Evolutionary conservation across 805 yeast genomes (phyloP).

Genomic region (Metschnikowia proteae): DNA sequence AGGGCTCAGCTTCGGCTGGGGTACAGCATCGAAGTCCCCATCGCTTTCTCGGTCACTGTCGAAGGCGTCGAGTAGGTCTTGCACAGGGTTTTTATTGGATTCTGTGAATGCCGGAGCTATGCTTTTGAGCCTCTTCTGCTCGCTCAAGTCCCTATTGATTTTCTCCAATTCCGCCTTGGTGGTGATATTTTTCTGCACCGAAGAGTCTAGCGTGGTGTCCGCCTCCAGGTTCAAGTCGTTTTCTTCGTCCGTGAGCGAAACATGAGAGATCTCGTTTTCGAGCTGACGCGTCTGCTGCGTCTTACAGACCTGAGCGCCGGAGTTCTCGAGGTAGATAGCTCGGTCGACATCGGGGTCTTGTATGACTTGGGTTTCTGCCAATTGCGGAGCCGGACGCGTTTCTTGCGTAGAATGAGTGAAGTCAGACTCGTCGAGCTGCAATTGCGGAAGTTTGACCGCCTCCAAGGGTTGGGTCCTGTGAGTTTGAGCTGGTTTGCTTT

Average conservation of each 20-base stretch:
- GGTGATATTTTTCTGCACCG: constrained; percentile 15
- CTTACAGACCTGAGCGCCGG: background rate
- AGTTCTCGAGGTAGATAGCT: background rate
- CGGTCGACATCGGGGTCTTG: background rate
- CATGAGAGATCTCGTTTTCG: constrained; percentile 31
- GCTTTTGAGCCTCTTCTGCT: constrained; percentile 29
- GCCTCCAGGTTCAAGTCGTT: constrained; percentile 27
- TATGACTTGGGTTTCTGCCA: constrained; percentile 8
- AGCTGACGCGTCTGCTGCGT: constrained; percentile 15
- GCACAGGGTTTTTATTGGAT: constrained; percentile 25
- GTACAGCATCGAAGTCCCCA: constrained; percentile 3
- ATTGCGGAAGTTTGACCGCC: constrained; percentile 29
- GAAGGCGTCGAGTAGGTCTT: constrained; percentile 33
- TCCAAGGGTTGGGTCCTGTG: background rate
- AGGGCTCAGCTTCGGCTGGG: constrained; percentile 25
- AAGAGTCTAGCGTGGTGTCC: constrained; percentile 21
- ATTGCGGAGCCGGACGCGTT: background rate
- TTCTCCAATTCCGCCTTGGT: constrained; percentile 28
- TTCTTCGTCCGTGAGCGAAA: constrained; percentile 40
- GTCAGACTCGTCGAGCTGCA: constrained; percentile 21
- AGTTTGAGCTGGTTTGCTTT: background rate
- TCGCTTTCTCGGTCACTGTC: constrained; percentile 20
- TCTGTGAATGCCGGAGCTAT: constrained; percentile 31
- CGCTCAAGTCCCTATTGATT: constrained; percentile 31
- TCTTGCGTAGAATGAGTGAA: constrained; percentile 11